A percentile compares a stretch with the other conserved stretches of the same genome.
These are phyloP conservation scores for Bipolaris oryzae DNA, from an alignment of 2,329 filamentous ascomycete genomes.

Conservation along the genomic window DNA sequence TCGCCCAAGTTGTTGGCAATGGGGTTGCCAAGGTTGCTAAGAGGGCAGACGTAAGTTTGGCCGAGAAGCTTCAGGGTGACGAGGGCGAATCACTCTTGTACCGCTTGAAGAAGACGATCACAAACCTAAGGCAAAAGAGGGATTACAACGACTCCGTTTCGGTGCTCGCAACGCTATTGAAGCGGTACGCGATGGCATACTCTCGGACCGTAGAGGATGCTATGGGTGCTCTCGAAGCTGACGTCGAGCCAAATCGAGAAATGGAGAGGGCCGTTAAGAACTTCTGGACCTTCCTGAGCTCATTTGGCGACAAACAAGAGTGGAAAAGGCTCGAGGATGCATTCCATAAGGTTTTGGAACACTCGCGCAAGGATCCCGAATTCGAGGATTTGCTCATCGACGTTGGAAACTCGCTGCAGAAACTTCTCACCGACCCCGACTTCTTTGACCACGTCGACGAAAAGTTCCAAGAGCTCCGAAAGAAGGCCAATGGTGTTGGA, in stretches of 20 bases:
- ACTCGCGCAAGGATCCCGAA: conserved; percentile 77
- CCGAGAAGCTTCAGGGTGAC: conserved; percentile 73
- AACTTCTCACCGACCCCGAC: conserved; percentile 81
- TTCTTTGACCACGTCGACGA: conserved; percentile 80
- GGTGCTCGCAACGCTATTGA: conserved; percentile 74
- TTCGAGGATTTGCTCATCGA: conserved; percentile 80
- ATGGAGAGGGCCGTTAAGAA: conserved; percentile 77
- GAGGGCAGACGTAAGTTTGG: conserved; percentile 72
- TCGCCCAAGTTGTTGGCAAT: conserved; percentile 53
- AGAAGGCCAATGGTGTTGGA: conserved; percentile 63
- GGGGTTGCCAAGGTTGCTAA: conserved; percentile 55
- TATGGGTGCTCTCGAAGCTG: conserved; percentile 68
- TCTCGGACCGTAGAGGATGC: conserved; percentile 74
- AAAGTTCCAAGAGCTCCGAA: conserved; percentile 64
- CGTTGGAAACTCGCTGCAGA: conserved; percentile 74
- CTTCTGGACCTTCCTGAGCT: conserved; percentile 79
- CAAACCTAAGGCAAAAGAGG: conserved; percentile 73
- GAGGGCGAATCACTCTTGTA: conserved; percentile 75
- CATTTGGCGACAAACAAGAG: conserved; percentile 73
- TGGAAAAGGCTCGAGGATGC: conserved; percentile 77
- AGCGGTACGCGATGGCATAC: conserved; percentile 79
- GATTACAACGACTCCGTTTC: conserved; percentile 90
- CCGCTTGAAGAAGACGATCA: conserved; percentile 76
- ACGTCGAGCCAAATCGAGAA: conserved; percentile 74
- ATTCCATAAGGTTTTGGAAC: conserved; percentile 73